Percentiles rank a stretch among this genome's conserved stretches.
Conservation (phyloP, 345 rosid species). For the Bretschneidera sinensis region DNA sequence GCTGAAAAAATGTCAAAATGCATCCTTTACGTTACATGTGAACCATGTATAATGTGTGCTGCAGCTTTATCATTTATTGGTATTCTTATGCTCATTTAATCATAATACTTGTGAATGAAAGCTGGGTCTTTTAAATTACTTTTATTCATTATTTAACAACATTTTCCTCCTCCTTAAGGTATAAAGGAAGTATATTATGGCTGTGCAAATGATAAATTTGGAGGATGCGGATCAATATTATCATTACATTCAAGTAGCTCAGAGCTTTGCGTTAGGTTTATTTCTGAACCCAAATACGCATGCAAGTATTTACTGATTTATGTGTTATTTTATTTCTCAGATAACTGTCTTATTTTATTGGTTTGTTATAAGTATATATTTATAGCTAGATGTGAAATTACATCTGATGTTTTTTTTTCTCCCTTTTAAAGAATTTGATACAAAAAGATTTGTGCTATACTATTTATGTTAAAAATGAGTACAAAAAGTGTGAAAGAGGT, state of each 20-base stretch:
- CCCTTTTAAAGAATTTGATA: background rate
- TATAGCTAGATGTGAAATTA: background rate
- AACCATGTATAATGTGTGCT: conserved; percentile 95
- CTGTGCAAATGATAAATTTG: conserved; percentile 78
- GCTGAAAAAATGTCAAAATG: conserved; percentile 61
- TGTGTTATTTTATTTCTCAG: background rate
- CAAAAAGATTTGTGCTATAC: background rate
- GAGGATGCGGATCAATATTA: conserved; percentile 82
- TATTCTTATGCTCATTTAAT: conserved; percentile 19
- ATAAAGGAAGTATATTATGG: conserved; percentile 71
- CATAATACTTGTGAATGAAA: no score
- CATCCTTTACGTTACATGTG: conserved; percentile 76
- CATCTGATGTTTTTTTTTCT: no score
- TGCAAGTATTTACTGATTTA: background rate
- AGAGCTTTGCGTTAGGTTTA: conserved; percentile 24
- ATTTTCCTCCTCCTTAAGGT: conserved; percentile 27
- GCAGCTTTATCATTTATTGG: conserved; percentile 74
- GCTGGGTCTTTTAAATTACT: no score
- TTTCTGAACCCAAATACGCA: conserved; percentile 6
- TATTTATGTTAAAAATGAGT: background rate
- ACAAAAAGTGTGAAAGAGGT: background rate
- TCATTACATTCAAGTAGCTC: conserved; percentile 47
- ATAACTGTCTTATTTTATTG: background rate
- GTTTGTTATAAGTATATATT: background rate
- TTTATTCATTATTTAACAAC: background rate